phyloP scores from a whole-genome alignment of 2,329 filamentous ascomycete genomes.

The Xylaria polymorpha region DNA sequence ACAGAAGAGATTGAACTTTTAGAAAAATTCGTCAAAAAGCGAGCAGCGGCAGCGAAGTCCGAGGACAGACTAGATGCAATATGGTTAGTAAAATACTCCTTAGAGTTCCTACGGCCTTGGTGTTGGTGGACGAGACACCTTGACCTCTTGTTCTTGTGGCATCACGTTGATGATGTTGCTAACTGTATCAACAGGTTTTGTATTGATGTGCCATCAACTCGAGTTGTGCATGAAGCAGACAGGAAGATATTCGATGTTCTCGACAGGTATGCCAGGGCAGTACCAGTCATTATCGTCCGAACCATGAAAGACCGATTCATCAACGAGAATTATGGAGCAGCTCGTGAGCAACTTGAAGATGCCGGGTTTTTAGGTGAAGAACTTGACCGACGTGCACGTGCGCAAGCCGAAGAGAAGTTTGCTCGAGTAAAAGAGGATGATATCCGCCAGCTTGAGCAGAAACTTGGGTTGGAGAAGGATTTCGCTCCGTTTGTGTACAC shows the following conservation, averaged over 20 bases:
- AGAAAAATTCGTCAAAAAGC: slow-evolving; percentile 44
- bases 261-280: slow-evolving; percentile 36
- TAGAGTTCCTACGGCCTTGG: not conserved
- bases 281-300: slow-evolving; percentile 45
- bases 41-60: slow-evolving; percentile 30
- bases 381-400: slow-evolving; percentile 36
- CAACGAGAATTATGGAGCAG: slow-evolving; percentile 42
- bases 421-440: slow-evolving; percentile 38
- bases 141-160: not conserved
- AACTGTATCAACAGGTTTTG: slow-evolving; percentile 41
- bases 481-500: slow-evolving; percentile 42
- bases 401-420: slow-evolving; percentile 39
- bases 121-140: not conserved
- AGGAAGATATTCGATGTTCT: slow-evolving; percentile 44
- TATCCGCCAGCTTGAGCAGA: slow-evolving; percentile 42
- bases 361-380: slow-evolving; percentile 35
- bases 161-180: slow-evolving; percentile 2
- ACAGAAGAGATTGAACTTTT: slow-evolving; percentile 42
- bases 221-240: slow-evolving; percentile 45
- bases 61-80: slow-evolving; percentile 44
- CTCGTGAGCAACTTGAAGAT: slow-evolving; percentile 37
- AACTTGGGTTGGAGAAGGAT: slow-evolving; percentile 40
- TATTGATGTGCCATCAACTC: slow-evolving; percentile 43
- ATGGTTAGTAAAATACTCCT: slow-evolving; percentile 39
- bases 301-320: slow-evolving; percentile 47